phyloP scores from a whole-genome alignment of 2,329 filamentous ascomycete species.

The Phaeoacremonium minimum region DNA sequence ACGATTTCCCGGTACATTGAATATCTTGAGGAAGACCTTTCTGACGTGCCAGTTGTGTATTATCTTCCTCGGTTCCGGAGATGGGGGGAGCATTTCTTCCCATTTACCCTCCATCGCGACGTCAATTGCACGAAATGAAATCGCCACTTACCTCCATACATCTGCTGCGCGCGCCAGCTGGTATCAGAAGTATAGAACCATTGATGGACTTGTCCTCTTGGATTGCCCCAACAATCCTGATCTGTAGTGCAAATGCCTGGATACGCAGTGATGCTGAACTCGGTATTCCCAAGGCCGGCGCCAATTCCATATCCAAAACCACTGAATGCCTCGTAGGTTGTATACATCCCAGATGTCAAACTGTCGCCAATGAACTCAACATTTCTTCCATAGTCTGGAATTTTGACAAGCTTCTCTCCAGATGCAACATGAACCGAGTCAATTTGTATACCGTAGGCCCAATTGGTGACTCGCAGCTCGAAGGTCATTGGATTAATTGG shows the following conservation, averaged over 20 bases:
- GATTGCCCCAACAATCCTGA: constrained; percentile 49
- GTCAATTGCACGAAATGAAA: too few species aligned
- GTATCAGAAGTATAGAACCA: constrained; percentile 56
- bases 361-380: constrained; percentile 43
- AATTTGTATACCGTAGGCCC: constrained; percentile 56
- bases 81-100: too few species aligned
- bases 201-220: constrained; percentile 45
- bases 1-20: too few species aligned
- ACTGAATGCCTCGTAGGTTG: constrained; percentile 53
- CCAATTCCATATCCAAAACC: constrained; percentile 52
- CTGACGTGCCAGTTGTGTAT: too few species aligned
- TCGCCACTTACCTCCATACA: constrained; percentile 34
- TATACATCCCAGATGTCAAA: constrained; percentile 51
- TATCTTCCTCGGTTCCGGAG: too few species aligned
- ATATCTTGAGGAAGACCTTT: too few species aligned
- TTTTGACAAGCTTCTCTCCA: constrained; percentile 37
- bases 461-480: constrained; percentile 57
- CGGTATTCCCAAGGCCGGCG: constrained; percentile 52
- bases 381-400: constrained; percentile 26
- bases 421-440: constrained; percentile 42
- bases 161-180: constrained; percentile 34
- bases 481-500: constrained; percentile 42
- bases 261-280: constrained; percentile 54
- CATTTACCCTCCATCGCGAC: too few species aligned
- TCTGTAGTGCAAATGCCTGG: constrained; percentile 55